Base-by-base conservation (phyloP, 2,329 filamentous ascomycete genomes). In the Epichloe typhina region DNA sequence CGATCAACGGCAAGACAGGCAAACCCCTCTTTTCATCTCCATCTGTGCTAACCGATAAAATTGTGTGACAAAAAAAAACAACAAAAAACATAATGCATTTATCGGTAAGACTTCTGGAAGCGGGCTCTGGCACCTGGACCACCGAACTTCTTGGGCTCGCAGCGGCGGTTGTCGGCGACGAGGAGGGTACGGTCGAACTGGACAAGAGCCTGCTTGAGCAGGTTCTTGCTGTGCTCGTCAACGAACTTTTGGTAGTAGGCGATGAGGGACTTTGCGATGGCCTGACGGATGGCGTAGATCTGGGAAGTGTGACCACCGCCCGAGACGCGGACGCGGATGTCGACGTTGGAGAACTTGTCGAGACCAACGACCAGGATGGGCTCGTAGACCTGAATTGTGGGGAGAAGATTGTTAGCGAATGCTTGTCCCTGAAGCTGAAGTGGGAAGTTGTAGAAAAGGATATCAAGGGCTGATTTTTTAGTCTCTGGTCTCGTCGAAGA, bases 71-170 rank as follows among this genome's bases (percentile, higher is more conserved):
- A 23, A 2, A 47, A 19, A 26, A 23, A 40, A 19, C 6, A 7
- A 17, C n/a, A 45, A 31, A 4, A 35, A 40, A 47, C 17, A 26
- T 17, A 33, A 52, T 56, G 56, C 58, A 58, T 65, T 88, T 91
- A 95, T 90, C 90, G 88, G 84, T 96, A 95, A 64, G 90, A 95
- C 81, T 96, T 96, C 81, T 97, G 91, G 90, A 88, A 97, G 72
- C 90, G 86, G 69, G 91, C 80, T 71, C 91, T 86, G 71, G 93
- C 91, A 83, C 91, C 91, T 66, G 82, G 86, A 87, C 86, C 87
- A 72, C 83, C 84, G 70, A 88, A 88, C 82, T 96, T 96, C 90
- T 97, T 97, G 77, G 91, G 91, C 83, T 98, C 93, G 75, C 88
- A 93, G 66, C 93, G 88, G 74, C 93, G 86, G 86, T 95, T 96